These are phyloP conservation scores for Pharus latifolius DNA, from an alignment of 176 grass and related monocot species.

Conservation along the genomic window DNA sequence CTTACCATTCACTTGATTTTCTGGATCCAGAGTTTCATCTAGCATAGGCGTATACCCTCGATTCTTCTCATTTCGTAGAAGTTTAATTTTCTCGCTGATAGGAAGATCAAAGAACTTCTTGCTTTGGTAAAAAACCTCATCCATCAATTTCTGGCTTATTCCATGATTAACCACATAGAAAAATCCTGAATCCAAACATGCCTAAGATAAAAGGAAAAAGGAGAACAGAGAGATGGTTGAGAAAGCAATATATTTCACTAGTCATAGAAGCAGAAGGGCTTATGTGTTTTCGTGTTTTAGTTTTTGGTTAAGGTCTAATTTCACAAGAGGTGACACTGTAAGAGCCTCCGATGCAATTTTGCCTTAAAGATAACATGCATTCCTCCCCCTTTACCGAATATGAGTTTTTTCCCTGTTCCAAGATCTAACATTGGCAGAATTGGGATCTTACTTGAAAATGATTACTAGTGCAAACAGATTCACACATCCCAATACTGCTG, in stretches of 20 bases:
- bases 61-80: constrained; percentile 78
- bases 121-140: constrained; percentile 75
- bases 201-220: constrained; percentile 29
- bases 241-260: background rate
- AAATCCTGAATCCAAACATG: constrained; percentile 90
- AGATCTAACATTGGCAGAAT: background rate
- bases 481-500: background rate
- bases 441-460: background rate
- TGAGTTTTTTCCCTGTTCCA: background rate
- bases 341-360: no score
- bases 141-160: constrained; percentile 75
- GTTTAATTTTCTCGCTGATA: constrained; percentile 71
- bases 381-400: background rate
- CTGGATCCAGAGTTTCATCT: constrained; percentile 78
- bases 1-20: constrained; percentile 81
- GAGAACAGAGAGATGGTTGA: background rate
- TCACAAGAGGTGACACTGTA: no score
- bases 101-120: constrained; percentile 88
- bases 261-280: background rate
- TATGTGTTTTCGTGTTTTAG: no score
- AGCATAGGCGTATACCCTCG: constrained; percentile 76
- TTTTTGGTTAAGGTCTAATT: no score
- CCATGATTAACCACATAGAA: constrained; percentile 95
- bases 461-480: background rate
- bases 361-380: background rate